Conservation (phyloP, 78 protist species). For the Salpingoeca rosetta region DNA sequence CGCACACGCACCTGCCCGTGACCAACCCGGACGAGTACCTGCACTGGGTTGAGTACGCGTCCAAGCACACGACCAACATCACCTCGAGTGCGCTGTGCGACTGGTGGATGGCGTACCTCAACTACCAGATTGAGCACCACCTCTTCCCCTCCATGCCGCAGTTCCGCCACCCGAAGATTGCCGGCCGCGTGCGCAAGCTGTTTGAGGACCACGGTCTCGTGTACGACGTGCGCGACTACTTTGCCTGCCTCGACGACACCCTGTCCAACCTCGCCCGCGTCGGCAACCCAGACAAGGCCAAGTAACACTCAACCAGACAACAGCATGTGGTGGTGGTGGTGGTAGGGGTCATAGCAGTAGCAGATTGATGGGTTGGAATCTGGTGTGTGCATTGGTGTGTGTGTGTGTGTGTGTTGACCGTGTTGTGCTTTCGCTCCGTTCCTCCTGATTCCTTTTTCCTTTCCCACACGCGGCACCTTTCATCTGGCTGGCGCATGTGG, state of each 20-base stretch:
- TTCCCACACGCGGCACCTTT: too few species aligned
- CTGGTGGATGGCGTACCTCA: conserved; percentile 15
- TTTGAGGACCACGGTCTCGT: background rate
- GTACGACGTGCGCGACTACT: background rate
- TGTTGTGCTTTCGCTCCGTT: too few species aligned
- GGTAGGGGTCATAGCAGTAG: too few species aligned
- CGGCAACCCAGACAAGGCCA: too few species aligned
- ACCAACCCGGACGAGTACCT: background rate
- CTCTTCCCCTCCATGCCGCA: conserved; percentile 17
- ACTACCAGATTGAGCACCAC: conserved; percentile 20
- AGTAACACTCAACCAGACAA: too few species aligned
- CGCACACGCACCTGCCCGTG: conserved; percentile 12
- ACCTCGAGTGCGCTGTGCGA: background rate
- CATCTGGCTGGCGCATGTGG: too few species aligned
- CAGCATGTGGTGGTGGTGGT: too few species aligned
- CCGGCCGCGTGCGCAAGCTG: background rate
- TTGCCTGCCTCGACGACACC: background rate
- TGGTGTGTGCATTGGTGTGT: too few species aligned
- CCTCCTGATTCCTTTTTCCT: too few species aligned
- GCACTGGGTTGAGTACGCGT: conserved; percentile 7
- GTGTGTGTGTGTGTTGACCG: too few species aligned
- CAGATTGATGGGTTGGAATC: too few species aligned
- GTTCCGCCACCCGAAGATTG: background rate
- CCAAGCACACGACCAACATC: conserved; percentile 22
- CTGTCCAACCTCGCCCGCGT: background rate